Evolutionary conservation across 192 early-diverging fungal species (phyloP).

Genomic region (Radiomyces spectabilis): DNA sequence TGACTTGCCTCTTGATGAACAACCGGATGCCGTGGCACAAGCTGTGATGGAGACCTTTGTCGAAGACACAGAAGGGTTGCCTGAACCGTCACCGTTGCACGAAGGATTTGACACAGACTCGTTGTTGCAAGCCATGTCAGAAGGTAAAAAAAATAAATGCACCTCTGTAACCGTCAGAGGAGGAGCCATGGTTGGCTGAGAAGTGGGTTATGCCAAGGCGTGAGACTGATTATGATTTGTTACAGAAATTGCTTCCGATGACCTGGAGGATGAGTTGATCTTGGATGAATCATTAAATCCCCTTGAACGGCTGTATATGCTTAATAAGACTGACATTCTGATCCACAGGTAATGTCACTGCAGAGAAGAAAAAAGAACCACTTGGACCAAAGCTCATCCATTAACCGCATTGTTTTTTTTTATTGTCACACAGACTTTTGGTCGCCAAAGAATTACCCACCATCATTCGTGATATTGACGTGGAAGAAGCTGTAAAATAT

Average conservation of each 20-base stretch:
- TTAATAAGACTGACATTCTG: slow-evolving; percentile 23
- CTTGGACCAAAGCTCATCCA: neutral
- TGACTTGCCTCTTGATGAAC: too few species aligned
- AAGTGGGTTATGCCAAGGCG: too few species aligned
- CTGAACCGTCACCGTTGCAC: neutral
- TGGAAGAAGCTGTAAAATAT: slow-evolving; percentile 29
- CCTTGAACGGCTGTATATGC: slow-evolving; percentile 26
- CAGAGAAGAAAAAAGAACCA: neutral
- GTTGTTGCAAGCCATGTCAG: slow-evolving; percentile 2
- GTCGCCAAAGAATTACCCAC: slow-evolving; percentile 33
- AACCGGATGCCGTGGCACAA: neutral
- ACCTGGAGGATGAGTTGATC: slow-evolving; percentile 18
- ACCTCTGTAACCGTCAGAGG: neutral
- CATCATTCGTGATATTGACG: slow-evolving; percentile 20
- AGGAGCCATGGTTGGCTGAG: too few species aligned
- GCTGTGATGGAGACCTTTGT: neutral
- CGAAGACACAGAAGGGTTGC: neutral
- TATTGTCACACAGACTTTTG: slow-evolving; percentile 29
- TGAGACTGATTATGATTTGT: neutral
- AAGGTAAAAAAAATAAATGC: slow-evolving; percentile 11
- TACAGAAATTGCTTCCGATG: neutral
- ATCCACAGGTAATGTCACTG: slow-evolving; percentile 30
- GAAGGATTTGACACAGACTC: neutral
- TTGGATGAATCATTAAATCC: slow-evolving; percentile 26
- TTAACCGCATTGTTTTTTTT: neutral